Evolutionary conservation across 176 grass and related monocot genomes (phyloP), one percentile per base, ranked within the genome.

Genomic region (Juncus effusus): DNA sequence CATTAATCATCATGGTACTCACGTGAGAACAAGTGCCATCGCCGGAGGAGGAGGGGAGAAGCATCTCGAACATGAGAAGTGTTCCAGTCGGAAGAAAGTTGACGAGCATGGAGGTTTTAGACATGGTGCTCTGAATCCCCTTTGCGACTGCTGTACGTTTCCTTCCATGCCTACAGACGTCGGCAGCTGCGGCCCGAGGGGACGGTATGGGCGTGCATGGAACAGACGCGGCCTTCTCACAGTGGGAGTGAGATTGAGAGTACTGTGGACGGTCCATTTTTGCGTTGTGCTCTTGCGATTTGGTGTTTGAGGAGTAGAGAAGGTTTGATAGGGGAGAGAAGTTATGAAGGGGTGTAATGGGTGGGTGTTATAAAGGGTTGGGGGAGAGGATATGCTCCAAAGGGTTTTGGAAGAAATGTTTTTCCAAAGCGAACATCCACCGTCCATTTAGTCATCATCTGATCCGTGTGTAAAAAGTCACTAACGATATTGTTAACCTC

Each of bases 11-110:
- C 6, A 71, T 62, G 36, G 57, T 70, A 72, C 79, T 83, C 10
- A 69, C 63, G 13, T 64, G 41, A 4, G 72, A 80, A 79, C 81
- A 93, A 36, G 78, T 49, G 62, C 85, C 79, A 54, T 82, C 79
- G 9, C 73, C 79, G 1, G 81, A 82, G 12, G 60, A 76, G 1
- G 76, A 56, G 3, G 81, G 85, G 40, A 94, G 85, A 40, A 80
- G 67, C 78, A 78, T 70, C 76, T 88, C 76, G 76, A 88, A 93
- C 10, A 72, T 61, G 4, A 88, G 81, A 62, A 85, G 76, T 5
- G 84, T 93, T 16, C 78, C 73, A 2, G 89, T 88, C 7, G 89
- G 82, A 56, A 94, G 84, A 78, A 88, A 78, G 63, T 88, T 88
- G 39, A 81, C 81, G 6, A 87, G 84, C 81, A 87, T 87, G 4